Percentiles rank a stretch among this genome's conserved stretches.
These are phyloP conservation scores for Tetrapisispora nanseiensis DNA, from an alignment of 805 yeast species.

Conservation along the genomic window DNA sequence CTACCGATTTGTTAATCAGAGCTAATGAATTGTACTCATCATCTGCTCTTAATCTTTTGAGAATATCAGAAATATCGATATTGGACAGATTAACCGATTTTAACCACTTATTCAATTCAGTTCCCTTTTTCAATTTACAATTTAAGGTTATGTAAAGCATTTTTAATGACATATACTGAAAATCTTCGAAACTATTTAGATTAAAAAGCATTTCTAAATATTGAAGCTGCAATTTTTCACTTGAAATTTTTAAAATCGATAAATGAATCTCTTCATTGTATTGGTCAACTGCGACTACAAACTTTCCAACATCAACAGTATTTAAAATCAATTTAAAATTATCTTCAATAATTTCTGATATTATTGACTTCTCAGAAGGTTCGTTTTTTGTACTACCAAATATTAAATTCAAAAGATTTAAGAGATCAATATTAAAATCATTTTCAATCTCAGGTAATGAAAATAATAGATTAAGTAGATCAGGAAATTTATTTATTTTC, in stretches of 20 bases:
- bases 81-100: slow-evolving; percentile 8
- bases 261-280: slow-evolving; percentile 18
- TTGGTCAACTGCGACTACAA: slow-evolving; percentile 8
- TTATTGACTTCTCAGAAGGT: background rate
- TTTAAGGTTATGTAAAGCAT: slow-evolving; percentile 12
- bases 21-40: slow-evolving; percentile 16
- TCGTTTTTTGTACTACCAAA: background rate
- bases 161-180: slow-evolving; percentile 5
- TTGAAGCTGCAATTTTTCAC: slow-evolving; percentile 5
- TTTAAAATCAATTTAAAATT: slow-evolving; percentile 10
- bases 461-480: slow-evolving; percentile 7
- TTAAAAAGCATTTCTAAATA: slow-evolving; percentile 16
- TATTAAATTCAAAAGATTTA: background rate
- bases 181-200: background rate
- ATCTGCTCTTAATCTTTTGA: slow-evolving; percentile 6
- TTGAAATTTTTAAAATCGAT: slow-evolving; percentile 4
- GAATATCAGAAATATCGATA: slow-evolving; percentile 7
- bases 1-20: slow-evolving; percentile 10
- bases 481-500: slow-evolving; percentile 9
- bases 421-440: slow-evolving; percentile 4
- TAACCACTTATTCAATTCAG: slow-evolving; percentile 13
- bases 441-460: background rate
- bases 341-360: slow-evolving; percentile 5
- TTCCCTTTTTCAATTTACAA: slow-evolving; percentile 8
- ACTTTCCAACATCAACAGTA: slow-evolving; percentile 4